A percentile compares a stretch with the other conserved stretches of the same genome.
These are phyloP conservation scores for Neurospora sp. DNA, from an alignment of 495 filamentous ascomycete species.

Conservation along the genomic window DNA sequence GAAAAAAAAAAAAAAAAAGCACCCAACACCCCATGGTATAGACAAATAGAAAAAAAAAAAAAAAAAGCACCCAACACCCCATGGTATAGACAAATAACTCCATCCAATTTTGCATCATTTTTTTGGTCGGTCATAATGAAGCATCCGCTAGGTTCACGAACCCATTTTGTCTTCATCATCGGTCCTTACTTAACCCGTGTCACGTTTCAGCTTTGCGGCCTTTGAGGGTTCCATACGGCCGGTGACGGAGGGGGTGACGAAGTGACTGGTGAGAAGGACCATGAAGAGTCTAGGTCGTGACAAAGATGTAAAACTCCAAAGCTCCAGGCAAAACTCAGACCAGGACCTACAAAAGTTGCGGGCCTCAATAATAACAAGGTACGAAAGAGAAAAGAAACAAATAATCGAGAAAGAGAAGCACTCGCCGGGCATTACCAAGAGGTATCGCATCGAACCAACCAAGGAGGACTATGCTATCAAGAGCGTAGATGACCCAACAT, in stretches of 20 bases:
- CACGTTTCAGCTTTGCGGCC: background rate
- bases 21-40: no score
- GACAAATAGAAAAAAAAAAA: no score
- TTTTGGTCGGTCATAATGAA: background rate
- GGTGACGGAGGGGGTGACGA: background rate
- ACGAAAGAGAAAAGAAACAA: background rate
- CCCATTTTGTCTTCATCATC: background rate
- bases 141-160: background rate
- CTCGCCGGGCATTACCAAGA: background rate
- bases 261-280: background rate
- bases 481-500: background rate
- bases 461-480: background rate
- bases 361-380: background rate
- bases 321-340: background rate
- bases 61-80: background rate
- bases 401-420: background rate
- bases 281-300: background rate
- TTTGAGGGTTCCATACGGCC: background rate
- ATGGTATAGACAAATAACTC: background rate
- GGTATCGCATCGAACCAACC: no score
- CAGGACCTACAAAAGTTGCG: background rate
- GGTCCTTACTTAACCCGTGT: background rate
- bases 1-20: no score
- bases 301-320: background rate
- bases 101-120: background rate